Evolutionary conservation across 495 filamentous ascomycete species (phyloP), one percentile per base, ranked within the genome.

Genomic region (Trichoderma reesei): DNA sequence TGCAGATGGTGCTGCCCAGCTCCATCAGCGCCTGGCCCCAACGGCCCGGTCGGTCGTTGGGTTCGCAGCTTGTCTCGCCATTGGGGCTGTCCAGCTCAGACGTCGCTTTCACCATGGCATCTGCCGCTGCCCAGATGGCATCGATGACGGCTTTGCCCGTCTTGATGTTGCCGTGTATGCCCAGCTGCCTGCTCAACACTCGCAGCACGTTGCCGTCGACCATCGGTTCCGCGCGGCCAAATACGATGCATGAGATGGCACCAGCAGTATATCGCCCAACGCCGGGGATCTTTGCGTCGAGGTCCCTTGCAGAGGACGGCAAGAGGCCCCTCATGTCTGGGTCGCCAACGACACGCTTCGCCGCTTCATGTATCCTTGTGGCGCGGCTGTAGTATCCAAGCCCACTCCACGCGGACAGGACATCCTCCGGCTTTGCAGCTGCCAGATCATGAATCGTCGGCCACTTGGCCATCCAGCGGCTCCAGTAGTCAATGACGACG

Each of bases 11-110:
- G 61, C 76, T 79, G 11, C 78, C 78, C 33, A 80, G 67, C 65
- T 80, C 78, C 78, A 80, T 80, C 14, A 80, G 51, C 48, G 74
- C 78, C 59, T 80, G 78, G 10, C 78, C 78, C 78, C 77, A 79
- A 59, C 65, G 60, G 13, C 78, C 78, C 0, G 78, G 76, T 41
- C 72, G 61, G 34, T 78, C 75, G 61, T 72, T 77, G 1, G 67
- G 51, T 26, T 56, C 51, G 3, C 26, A 8, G 51, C 26, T 56
- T 34, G 18, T 34, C 1, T 6, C 1, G 51, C 51, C 56, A 1
- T 65, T 67, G 61, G 75, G 71, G n/a, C 63, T 44, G 8, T 56
- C 51, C 5, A 56, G 31, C 14, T 31, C 51, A 4, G 51, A 33
- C 7, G 51, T 56, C 9, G 51, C 51, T 46, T 67, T 71, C 7